phyloP scores from a whole-genome alignment of 2,329 filamentous ascomycete genomes.

The Alternaria brassicae region DNA sequence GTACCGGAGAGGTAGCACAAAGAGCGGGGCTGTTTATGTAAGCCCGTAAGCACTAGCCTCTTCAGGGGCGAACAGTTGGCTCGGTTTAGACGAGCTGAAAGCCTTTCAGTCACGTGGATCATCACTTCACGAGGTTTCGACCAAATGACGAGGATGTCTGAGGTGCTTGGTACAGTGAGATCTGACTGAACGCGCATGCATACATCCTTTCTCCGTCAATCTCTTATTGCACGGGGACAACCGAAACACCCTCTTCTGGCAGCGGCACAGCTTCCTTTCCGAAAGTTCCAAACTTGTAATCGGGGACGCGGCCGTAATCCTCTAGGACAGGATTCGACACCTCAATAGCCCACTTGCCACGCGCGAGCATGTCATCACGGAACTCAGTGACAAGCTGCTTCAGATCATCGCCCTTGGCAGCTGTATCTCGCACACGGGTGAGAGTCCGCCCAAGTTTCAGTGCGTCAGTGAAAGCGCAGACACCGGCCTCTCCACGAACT shows the following conservation, averaged over 20 bases:
- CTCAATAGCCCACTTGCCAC: too few relatives aligned
- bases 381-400: too few relatives aligned
- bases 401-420: too few relatives aligned
- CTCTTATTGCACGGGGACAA: neutral
- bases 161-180: neutral
- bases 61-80: neutral
- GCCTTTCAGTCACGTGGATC: neutral
- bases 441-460: too few relatives aligned
- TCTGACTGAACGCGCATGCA: neutral
- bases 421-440: too few relatives aligned
- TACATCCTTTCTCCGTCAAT: neutral
- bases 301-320: too few relatives aligned
- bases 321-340: too few relatives aligned
- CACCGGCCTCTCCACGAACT: too few relatives aligned
- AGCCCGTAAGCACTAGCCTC: neutral
- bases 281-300: neutral
- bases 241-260: neutral
- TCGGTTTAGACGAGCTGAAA: neutral
- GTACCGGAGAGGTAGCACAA: neutral
- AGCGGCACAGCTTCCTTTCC: neutral
- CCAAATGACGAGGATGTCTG: neutral
- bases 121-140: neutral
- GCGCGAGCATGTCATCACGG: too few relatives aligned
- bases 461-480: too few relatives aligned
- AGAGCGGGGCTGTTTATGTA: neutral